Percentiles rank a stretch among this genome's conserved stretches.
Evolutionary conservation across 1,139 yeast species (phyloP).

Genomic region (Schwanniomyces etchellsii): DNA sequence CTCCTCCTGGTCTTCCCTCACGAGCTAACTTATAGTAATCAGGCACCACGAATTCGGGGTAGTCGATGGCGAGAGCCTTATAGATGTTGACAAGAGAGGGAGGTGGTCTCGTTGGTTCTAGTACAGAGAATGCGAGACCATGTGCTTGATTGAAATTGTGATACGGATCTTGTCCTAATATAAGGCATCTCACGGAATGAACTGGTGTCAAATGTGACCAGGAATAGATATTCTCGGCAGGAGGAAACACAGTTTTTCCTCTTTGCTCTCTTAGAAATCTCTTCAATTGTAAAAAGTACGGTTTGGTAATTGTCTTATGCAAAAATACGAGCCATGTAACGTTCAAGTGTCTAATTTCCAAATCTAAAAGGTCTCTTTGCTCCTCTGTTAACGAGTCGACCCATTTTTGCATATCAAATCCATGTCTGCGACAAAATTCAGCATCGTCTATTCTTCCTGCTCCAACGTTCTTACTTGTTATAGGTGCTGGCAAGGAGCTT

Average conservation of each 20-base stretch:
- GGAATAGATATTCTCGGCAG: constrained; percentile 70
- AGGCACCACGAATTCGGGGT: constrained; percentile 63
- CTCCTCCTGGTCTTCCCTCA: constrained; percentile 39
- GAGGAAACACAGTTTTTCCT: constrained; percentile 66
- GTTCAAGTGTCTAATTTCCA: constrained; percentile 70
- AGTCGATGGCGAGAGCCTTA: constrained; percentile 69
- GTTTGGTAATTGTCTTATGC: constrained; percentile 71
- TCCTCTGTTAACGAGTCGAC: constrained; percentile 45
- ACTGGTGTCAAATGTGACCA: constrained; percentile 91
- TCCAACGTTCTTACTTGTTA: too few relatives aligned
- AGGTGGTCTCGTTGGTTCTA: constrained; percentile 79
- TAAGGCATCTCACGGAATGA: constrained; percentile 63
- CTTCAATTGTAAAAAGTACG: constrained; percentile 76
- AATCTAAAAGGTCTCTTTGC: constrained; percentile 47
- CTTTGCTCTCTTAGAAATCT: constrained; percentile 40
- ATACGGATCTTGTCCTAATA: constrained; percentile 96
- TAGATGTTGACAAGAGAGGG: constrained; percentile 88
- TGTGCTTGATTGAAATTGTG: constrained; percentile 93
- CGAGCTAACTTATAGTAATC: constrained; percentile 25
- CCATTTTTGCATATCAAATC: constrained; percentile 54
- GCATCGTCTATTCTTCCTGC: constrained; percentile 6
- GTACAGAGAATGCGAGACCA: constrained; percentile 90
- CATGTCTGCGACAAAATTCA: constrained; percentile 13
- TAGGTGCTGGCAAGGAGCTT: background rate
- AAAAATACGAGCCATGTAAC: constrained; percentile 72